Conservation (phyloP, 495 filamentous ascomycete genomes). For the Talaromyces wortmannii region DNA sequence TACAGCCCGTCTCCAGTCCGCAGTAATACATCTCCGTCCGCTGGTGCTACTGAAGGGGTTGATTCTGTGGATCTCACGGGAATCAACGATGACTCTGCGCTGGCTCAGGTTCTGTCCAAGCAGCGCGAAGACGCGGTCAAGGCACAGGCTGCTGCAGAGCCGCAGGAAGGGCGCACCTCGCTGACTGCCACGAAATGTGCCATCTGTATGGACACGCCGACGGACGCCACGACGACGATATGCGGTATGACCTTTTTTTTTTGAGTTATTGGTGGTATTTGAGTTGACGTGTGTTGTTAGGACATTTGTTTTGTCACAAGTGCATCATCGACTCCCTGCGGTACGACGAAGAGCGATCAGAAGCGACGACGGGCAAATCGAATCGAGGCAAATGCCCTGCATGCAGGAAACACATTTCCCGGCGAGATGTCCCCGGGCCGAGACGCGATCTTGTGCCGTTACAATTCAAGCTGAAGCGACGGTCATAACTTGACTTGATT, state of each 20-base stretch:
- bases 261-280: background rate
- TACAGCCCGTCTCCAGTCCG: background rate
- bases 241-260: conserved; percentile 59
- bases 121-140: conserved; percentile 42
- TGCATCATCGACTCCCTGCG: conserved; percentile 73
- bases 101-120: conserved; percentile 40
- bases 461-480: conserved; percentile 49
- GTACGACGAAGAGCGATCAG: conserved; percentile 43
- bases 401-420: conserved; percentile 35
- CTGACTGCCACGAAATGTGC: conserved; percentile 62
- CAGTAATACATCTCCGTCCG: background rate
- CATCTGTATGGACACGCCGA: conserved; percentile 78
- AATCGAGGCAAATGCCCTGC: conserved; percentile 33
- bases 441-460: conserved; percentile 43
- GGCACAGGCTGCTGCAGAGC: conserved; percentile 40
- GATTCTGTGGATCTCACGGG: conserved; percentile 60
- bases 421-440: conserved; percentile 19
- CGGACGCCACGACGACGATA: conserved; percentile 66
- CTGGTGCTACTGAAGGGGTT: conserved; percentile 28
- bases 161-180: conserved; percentile 31
- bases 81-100: conserved; percentile 37
- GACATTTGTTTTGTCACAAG: conserved; percentile 79
- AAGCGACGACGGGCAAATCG: conserved; percentile 15
- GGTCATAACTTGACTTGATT: too few relatives aligned
- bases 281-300: conserved; percentile 29